Base-by-base conservation (phyloP, 345 rosid species). In the Salix purpurea region DNA sequence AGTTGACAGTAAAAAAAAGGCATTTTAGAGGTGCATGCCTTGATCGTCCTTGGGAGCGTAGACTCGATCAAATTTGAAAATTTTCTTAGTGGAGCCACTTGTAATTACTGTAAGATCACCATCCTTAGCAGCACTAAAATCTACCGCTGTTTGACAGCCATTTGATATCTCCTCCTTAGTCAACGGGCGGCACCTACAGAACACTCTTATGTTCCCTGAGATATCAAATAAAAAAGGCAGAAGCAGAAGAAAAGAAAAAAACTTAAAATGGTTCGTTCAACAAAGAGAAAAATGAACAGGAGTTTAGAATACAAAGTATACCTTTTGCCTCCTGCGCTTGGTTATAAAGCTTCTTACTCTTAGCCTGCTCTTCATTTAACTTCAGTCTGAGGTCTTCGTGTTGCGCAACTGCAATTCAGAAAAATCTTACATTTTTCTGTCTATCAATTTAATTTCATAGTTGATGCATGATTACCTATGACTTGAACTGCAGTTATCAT, bases 121-220 rank as follows among this genome's bases (percentile, higher is more conserved):
- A 65, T 78, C 68, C 39, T 78, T 72, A 7, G 76, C 80, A 32
- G 71, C 64, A 16, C 19, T 16, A 32, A 78, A 78, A 26, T 78
- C 80, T 40, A 78, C 72, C 61, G 72, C 44, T 32, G 30, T 78
- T 39, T 72, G 64, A 36, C 50, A 48, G 30, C 76, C 74, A 50
- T 56, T 36, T 37, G 80, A 65, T 54, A 5, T 16, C 50, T 78
- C 80, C 72, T 78, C 71, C 70, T 62, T 78, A 5, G 24, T 62
- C 24, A 78, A 67, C 5, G 80, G 80, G 21, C 80, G 76, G 39
- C 80, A 78, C 66, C 80, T 73, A 39, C 80, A 78, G 66, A 65
- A 78, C 48, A 78, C 80, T 56, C 80, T 72, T 7, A 78, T 78
- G 66, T 78, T 78, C 65, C 80, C 80, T 78, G 76, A 56, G 44